Evolutionary conservation across 345 rosid genomes (phyloP), one percentile per base, ranked within the genome.

Genomic region (Zanthoxylum bungeanum): DNA sequence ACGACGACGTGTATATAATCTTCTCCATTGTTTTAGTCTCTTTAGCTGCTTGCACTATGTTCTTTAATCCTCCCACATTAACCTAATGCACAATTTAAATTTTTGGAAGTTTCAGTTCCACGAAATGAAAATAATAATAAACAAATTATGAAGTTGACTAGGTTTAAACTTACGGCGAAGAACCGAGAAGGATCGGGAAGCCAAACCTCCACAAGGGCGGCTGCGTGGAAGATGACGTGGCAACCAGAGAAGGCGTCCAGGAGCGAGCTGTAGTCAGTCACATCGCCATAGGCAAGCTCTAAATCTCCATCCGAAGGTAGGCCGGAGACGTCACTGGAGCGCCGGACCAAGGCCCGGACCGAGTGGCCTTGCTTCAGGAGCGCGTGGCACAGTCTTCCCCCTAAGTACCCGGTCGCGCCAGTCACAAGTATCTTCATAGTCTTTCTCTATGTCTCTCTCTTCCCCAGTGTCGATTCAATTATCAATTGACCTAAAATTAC

Each of bases 181-280:
- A 93, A 93, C 78, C 69, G 78, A 17, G 93, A 91, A 49, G 93
- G 88, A 76, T 90, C 93, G 3, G 97, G 91, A 7, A 91, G 89
- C 97, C 97, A 93, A 52, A 97, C 92, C 85, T 93, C 97, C 72
- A 91, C 98, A 19, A 87, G 4, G 64, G 97, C 97, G 19, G 97
- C 97, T 0, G 87, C 78, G 81, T 93, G 98, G 89, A 91, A 87
- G 81, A 93, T 69, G 81, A 85, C 74, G 53, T 85, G 78, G 80
- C 95, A 91, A 68, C 82, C 90, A 75, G 84, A 83, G 83, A 84
- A 87, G 81, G 92, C 89, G 47, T 84, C 86, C 1, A 73, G 79
- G 58, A 94, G 75, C 5, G 96, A 86, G 19, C 59, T 70, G 78
- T 65, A 83, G 70, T 91, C 97, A 5, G 95, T 94, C 24, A 94